Conservation (phyloP, 139 green algal genomes). For the Coccomyxa sp. region DNA sequence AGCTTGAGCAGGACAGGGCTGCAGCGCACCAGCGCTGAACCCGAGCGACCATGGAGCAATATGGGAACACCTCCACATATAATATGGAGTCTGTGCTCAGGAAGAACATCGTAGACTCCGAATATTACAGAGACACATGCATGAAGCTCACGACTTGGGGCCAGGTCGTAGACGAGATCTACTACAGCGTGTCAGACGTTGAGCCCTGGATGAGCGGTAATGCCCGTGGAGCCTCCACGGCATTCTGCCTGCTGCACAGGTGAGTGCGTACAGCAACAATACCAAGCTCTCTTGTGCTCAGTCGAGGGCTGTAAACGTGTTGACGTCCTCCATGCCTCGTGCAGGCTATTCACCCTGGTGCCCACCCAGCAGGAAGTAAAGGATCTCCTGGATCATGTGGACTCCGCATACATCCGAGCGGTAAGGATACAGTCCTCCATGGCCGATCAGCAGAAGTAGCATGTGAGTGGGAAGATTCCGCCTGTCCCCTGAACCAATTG, state of each 20-base stretch:
- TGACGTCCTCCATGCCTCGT: no score
- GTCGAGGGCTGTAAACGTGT: no score
- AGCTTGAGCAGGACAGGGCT: no score
- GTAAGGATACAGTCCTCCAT: slow-evolving; percentile 33
- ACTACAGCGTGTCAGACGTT: slow-evolving; percentile 73
- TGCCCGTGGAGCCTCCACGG: slow-evolving; percentile 83
- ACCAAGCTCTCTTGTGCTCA: no score
- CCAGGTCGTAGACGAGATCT: slow-evolving; percentile 88
- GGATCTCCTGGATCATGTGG: slow-evolving; percentile 76
- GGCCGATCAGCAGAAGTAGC: not conserved
- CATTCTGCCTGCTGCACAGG: slow-evolving; percentile 88
- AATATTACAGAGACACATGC: slow-evolving; percentile 73
- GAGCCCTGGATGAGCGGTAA: slow-evolving; percentile 98
- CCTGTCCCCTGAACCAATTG: not conserved
- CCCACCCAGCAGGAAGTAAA: slow-evolving; percentile 57
- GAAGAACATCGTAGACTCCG: slow-evolving; percentile 72
- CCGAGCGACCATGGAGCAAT: slow-evolving; percentile 51
- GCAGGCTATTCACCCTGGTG: slow-evolving; percentile 59
- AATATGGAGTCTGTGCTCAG: slow-evolving; percentile 82
- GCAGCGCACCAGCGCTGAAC: no score
- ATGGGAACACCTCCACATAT: slow-evolving; percentile 70
- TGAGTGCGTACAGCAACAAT: slow-evolving; percentile 10
- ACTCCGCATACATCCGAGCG: slow-evolving; percentile 94
- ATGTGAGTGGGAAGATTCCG: not conserved
- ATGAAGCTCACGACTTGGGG: slow-evolving; percentile 48